Base-by-base conservation (phyloP, 352 stramenopile genomes). In the Globisporangium cystogenes region DNA sequence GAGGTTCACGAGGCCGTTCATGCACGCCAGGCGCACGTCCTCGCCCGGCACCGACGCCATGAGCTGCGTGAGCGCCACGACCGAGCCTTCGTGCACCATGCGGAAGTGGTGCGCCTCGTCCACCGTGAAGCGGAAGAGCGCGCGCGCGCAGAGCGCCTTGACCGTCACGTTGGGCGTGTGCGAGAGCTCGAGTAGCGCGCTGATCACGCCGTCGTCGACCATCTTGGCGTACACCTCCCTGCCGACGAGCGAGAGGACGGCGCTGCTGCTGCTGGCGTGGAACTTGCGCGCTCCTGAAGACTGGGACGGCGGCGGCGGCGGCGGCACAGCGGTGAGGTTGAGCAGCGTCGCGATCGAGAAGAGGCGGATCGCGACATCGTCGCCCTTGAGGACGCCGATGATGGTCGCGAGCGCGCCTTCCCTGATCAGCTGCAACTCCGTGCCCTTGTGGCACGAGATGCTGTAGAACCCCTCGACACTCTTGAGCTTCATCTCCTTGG, bases 391-490 rank as follows among this genome's bases (percentile, higher is more conserved):
- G 40, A 87, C 57, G n/a, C 62, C 59, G 1, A 60, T 67, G 49
- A 93, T 65, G 8, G 80, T 90, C 18, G 64, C 50, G 14, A 93
- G 57, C 20, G 77, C 79, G 35, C 74, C 74, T 61, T 93, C 82
- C 4, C 68, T 65, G 1, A 96, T 63, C 23, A 95, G 68, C 50
- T 91, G 77, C 18, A 65, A 49, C 54, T 96, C 84, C 48, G 86
- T 87, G n/a, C 74, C 80, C 20, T 68, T 69, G 44, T 87, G 74
- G 44, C 68, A 90, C 14, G 83, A 93, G 24, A 93, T 76, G 50
- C 78, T 89, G 52, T 90, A 92, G 15, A 93, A 54, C 0, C 83
- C 82, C 48, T 93, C 81, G 24, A 82, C 64, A 40, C 76, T 85
- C 52, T 86, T 86, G 49, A 91, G 59, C 51, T 90, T 90, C 67